These are phyloP conservation scores for Saturnispora galanensis DNA, from an alignment of 805 yeast species.

Conservation along the genomic window DNA sequence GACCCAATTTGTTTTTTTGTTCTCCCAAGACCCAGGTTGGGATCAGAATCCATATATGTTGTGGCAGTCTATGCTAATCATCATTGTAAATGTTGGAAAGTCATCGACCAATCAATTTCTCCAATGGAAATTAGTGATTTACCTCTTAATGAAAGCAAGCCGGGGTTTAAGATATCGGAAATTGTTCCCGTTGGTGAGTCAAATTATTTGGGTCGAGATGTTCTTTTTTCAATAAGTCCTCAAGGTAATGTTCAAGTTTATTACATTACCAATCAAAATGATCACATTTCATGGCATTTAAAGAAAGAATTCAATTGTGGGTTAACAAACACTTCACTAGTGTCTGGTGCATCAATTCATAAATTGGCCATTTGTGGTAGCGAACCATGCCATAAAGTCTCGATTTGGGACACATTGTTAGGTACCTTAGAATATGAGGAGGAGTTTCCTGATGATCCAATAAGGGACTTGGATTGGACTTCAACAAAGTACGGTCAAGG, in stretches of 20 bases:
- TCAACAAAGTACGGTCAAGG: constrained; percentile 55
- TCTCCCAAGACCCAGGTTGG: constrained; percentile 26
- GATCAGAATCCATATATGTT: constrained; percentile 29
- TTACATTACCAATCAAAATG: constrained; percentile 25
- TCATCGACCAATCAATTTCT: constrained; percentile 21
- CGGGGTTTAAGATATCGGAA: constrained; percentile 28
- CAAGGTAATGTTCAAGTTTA: constrained; percentile 42
- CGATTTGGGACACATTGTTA: constrained; percentile 73
- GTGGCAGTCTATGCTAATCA: constrained; percentile 40
- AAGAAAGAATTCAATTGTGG: constrained; percentile 46
- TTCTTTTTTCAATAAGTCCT: constrained; percentile 49
- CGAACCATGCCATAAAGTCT: constrained; percentile 33
- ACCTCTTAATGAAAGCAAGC: constrained; percentile 28
- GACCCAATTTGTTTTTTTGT: constrained; percentile 24
- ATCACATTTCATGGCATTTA: constrained; percentile 41
- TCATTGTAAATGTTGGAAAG: constrained; percentile 33
- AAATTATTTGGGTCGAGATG: constrained; percentile 28
- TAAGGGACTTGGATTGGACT: constrained; percentile 85
- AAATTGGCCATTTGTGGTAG: constrained; percentile 68
- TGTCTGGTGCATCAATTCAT: constrained; percentile 67
- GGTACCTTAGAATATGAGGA: constrained; percentile 59
- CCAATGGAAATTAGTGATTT: constrained; percentile 21
- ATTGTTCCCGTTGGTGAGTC: constrained; percentile 59
- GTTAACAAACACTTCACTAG: constrained; percentile 37
- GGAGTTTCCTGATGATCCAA: constrained; percentile 26